Conservation (phyloP, 1,139 yeast genomes). For the Schwanniomyces etchellsii region DNA sequence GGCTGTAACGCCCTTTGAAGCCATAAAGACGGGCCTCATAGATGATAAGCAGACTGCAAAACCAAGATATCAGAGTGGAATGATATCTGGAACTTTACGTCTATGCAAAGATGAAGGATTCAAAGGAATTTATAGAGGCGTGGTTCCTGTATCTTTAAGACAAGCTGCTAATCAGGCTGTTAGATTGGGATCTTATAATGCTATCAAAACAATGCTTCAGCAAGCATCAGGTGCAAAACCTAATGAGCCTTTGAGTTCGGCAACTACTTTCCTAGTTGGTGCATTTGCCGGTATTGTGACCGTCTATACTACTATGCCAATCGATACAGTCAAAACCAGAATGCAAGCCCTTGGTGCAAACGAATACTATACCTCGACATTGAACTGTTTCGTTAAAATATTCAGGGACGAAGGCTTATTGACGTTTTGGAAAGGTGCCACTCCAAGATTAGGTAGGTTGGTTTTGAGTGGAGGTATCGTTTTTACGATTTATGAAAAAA, state of each 20-base stretch:
- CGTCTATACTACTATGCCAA: slow-evolving; percentile 95
- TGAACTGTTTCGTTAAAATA: slow-evolving; percentile 75
- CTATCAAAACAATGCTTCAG: slow-evolving; percentile 78
- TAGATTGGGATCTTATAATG: slow-evolving; percentile 86
- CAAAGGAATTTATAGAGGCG: slow-evolving; percentile 80
- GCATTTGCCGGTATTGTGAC: slow-evolving; percentile 91
- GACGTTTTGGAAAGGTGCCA: slow-evolving; percentile 97
- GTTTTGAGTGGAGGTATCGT: slow-evolving; percentile 94
- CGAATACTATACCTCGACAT: slow-evolving; percentile 63
- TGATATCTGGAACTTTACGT: slow-evolving; percentile 54
- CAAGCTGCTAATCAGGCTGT: slow-evolving; percentile 97
- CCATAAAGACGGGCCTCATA: slow-evolving; percentile 90
- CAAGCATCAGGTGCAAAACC: slow-evolving; percentile 61
- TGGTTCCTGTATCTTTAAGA: slow-evolving; percentile 87
- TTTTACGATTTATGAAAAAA: slow-evolving; percentile 88
- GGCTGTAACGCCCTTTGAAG: slow-evolving; percentile 96
- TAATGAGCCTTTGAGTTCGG: slow-evolving; percentile 70
- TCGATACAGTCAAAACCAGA: slow-evolving; percentile 94
- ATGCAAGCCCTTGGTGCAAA: slow-evolving; percentile 92
- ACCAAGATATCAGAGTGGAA: slow-evolving; percentile 74
- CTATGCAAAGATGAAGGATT: slow-evolving; percentile 75
- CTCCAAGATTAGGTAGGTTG: slow-evolving; percentile 90
- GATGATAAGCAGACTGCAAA: slow-evolving; percentile 77
- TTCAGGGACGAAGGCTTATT: slow-evolving; percentile 85
- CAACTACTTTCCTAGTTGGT: slow-evolving; percentile 82